Conservation (phyloP, 2,329 filamentous ascomycete species). For the Hypoxylon sp. region DNA sequence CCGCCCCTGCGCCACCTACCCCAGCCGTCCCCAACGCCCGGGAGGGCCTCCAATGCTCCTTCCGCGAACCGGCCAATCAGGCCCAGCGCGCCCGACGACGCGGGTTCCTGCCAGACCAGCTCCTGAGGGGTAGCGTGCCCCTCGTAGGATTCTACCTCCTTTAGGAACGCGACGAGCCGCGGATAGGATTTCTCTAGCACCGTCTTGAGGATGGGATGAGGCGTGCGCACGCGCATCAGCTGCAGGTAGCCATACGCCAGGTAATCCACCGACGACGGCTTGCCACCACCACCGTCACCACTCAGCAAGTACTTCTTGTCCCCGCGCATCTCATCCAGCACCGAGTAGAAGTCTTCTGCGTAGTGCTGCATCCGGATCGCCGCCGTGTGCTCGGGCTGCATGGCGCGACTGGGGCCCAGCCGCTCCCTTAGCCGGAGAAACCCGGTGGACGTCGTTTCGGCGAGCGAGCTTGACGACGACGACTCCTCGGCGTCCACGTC, state of each 20-base stretch:
- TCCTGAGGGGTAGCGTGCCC: conserved; percentile 29
- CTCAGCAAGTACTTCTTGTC: conserved; percentile 66
- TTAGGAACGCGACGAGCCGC: conserved; percentile 43
- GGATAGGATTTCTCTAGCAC: conserved; percentile 46
- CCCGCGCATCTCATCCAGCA: conserved; percentile 73
- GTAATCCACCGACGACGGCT: conserved; percentile 78
- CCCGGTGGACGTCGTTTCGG: conserved; percentile 49
- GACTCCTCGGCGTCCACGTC: conserved; percentile 58
- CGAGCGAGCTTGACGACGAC: conserved; percentile 50
- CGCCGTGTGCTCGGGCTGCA: conserved; percentile 75
- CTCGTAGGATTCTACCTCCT: conserved; percentile 29
- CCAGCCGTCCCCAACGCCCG: conserved; percentile 50
- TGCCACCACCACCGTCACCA: conserved; percentile 33
- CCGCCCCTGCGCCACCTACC: conserved; percentile 52
- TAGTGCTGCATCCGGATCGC: conserved; percentile 82
- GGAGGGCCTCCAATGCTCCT: conserved; percentile 50
- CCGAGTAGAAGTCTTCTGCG: conserved; percentile 76
- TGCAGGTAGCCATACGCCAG: conserved; percentile 83
- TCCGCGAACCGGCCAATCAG: conserved; percentile 48
- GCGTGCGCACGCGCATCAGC: conserved; percentile 71
- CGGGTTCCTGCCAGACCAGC: conserved; percentile 42
- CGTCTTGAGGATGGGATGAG: conserved; percentile 57
- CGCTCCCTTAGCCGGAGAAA: conserved; percentile 51
- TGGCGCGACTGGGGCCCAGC: conserved; percentile 55
- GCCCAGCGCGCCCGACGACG: conserved; percentile 30